These are phyloP conservation scores for Monilinia fructicola DNA, from an alignment of 2,329 filamentous ascomycete genomes.

Conservation along the genomic window DNA sequence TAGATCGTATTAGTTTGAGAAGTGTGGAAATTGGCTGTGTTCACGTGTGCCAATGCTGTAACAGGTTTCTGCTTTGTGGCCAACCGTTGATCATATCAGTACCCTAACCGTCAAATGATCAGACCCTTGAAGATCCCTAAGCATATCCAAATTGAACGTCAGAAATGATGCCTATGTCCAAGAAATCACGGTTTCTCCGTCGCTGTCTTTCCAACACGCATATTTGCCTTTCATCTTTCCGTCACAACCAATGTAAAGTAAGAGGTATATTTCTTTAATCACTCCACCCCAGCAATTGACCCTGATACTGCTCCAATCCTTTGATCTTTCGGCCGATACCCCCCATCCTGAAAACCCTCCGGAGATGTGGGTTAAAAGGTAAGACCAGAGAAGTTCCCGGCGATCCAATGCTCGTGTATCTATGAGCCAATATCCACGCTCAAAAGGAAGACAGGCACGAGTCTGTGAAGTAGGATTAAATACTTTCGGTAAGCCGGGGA, in stretches of 20 bases:
- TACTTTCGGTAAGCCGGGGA: conserved; percentile 50
- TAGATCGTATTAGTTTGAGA: not conserved
- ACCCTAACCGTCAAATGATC: not conserved
- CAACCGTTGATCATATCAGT: not conserved
- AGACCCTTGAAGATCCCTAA: not conserved
- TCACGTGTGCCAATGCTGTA: not conserved
- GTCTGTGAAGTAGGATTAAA: conserved; percentile 53
- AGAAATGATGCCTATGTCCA: not conserved
- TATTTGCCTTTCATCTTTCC: conserved; percentile 58
- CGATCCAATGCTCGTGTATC: conserved; percentile 57
- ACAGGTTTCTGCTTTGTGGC: not conserved
- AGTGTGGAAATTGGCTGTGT: not conserved
- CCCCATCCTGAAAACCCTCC: conserved; percentile 66
- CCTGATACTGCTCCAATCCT: conserved; percentile 49
- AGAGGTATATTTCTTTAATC: conserved; percentile 69
- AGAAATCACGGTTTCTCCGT: conserved; percentile 45
- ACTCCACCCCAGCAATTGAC: conserved; percentile 79
- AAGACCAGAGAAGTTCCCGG: conserved; percentile 59
- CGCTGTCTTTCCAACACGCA: conserved; percentile 65
- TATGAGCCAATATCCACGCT: conserved; percentile 78
- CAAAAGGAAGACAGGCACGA: conserved; percentile 55
- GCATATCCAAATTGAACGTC: conserved; percentile 1
- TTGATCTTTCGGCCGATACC: conserved; percentile 55
- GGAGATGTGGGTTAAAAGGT: conserved; percentile 59
- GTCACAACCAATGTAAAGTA: conserved; percentile 71